These are phyloP conservation scores for Ophiocordyceps sinensis DNA, from an alignment of 2,329 filamentous ascomycete genomes.

Conservation along the genomic window DNA sequence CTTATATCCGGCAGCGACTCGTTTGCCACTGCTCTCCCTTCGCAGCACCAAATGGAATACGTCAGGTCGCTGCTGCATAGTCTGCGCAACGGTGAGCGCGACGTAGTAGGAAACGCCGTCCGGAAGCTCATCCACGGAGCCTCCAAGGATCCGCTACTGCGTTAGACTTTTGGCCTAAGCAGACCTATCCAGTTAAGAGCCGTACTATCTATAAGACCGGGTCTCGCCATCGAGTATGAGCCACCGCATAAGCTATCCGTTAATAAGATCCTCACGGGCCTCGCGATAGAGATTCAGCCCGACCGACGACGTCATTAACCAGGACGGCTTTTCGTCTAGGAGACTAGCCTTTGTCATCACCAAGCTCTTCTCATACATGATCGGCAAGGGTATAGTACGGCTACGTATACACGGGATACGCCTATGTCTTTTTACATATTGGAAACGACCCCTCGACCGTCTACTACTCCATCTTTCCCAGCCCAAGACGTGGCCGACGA, in stretches of 20 bases:
- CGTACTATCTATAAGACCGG: conserved; percentile 12
- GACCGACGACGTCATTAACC: conserved; percentile 17
- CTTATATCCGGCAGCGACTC: background rate
- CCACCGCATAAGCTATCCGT: conserved; percentile 6
- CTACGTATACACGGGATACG: conserved; percentile 19
- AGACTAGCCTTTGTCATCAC: conserved; percentile 20
- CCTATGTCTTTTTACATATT: conserved; percentile 20
- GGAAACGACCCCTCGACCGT: conserved; percentile 15
- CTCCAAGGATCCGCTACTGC: conserved; percentile 13
- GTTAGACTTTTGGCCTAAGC: conserved; percentile 13
- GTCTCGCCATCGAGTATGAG: conserved; percentile 5
- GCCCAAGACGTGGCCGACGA: conserved; percentile 17
- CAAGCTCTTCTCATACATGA: conserved; percentile 15
- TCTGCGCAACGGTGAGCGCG: conserved; percentile 14
- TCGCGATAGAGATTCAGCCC: conserved; percentile 18
- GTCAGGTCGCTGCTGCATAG: background rate
- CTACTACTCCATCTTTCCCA: conserved; percentile 19
- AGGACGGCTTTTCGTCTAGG: conserved; percentile 14
- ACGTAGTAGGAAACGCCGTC: conserved; percentile 21
- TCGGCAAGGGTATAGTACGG: conserved; percentile 8
- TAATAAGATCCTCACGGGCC: conserved; percentile 17
- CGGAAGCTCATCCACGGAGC: conserved; percentile 15
- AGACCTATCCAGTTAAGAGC: conserved; percentile 22
- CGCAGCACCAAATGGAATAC: conserved; percentile 1
- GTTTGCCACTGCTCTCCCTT: background rate